These are phyloP conservation scores for Mycothermus thermophilus DNA, from an alignment of 495 filamentous ascomycete species.

Conservation along the genomic window DNA sequence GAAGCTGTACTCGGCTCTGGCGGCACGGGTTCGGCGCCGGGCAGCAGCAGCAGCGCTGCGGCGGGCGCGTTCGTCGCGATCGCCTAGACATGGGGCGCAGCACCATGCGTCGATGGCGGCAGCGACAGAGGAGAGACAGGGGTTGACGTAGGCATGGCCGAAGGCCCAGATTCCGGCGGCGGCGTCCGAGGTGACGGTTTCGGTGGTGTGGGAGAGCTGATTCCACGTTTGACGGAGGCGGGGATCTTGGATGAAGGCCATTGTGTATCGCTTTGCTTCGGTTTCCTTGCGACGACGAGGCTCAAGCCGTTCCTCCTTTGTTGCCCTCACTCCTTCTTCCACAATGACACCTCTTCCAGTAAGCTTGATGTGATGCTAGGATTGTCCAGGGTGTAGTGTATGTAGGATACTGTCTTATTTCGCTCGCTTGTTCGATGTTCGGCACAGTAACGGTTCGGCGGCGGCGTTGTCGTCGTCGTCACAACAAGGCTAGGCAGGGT, in stretches of 20 bases:
- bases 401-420: no score
- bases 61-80: conserved; percentile 57
- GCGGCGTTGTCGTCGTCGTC: no score
- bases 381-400: no score
- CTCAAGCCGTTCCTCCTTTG: no score
- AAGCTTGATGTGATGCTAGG: no score
- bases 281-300: neutral
- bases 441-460: no score
- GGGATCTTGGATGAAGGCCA: conserved; percentile 65
- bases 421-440: no score
- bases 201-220: conserved; percentile 80
- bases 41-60: no score
- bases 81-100: conserved; percentile 56
- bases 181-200: conserved; percentile 81
- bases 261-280: conserved; percentile 6
- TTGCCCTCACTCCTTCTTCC: no score
- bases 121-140: conserved; percentile 57
- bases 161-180: conserved; percentile 82
- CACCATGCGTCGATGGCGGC: conserved; percentile 60
- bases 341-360: no score
- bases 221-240: conserved; percentile 90
- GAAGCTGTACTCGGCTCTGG: conserved; percentile 66
- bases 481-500: no score
- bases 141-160: conserved; percentile 67
- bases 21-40: conserved; percentile 37